phyloP scores from a whole-genome alignment of 306 rosid genomes.

The Vachellia collinsii region DNA sequence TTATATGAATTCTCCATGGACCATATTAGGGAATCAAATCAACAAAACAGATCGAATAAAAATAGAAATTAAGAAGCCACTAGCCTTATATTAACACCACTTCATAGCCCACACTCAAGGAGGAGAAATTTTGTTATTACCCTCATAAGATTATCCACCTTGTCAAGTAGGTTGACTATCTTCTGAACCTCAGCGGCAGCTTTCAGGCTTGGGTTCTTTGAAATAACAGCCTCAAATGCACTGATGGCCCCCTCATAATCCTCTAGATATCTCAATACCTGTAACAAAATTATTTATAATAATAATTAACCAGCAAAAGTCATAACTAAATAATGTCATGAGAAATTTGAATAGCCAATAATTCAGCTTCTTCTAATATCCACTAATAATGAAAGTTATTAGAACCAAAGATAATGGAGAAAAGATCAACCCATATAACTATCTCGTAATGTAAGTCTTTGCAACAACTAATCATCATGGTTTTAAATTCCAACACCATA shows the following conservation, averaged over 20 bases:
- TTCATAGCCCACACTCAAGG: slow-evolving; percentile 16
- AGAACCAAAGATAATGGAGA: too few relatives aligned
- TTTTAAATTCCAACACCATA: too few relatives aligned
- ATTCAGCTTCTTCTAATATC: slow-evolving; percentile 9
- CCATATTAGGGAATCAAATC: too few relatives aligned
- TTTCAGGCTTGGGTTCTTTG: slow-evolving; percentile 89
- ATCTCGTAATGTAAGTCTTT: too few relatives aligned
- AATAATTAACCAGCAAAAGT: slow-evolving; percentile 17
- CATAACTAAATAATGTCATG: not conserved
- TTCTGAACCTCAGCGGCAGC: slow-evolving; percentile 82
- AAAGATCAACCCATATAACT: not conserved
- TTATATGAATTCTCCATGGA: slow-evolving; percentile 34
- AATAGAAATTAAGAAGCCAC: slow-evolving; percentile 24
- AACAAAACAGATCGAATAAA: not conserved
- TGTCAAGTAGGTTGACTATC: slow-evolving; percentile 84
- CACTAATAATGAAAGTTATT: too few relatives aligned
- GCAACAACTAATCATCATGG: too few relatives aligned
- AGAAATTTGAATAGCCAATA: too few relatives aligned
- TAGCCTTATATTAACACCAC: slow-evolving; percentile 32
- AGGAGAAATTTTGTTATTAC: slow-evolving; percentile 59
- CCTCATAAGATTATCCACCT: slow-evolving; percentile 72
- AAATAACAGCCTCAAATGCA: slow-evolving; percentile 93
- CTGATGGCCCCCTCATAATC: slow-evolving; percentile 91
- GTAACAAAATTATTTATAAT: slow-evolving; percentile 36
- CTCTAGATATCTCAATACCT: slow-evolving; percentile 92